Evolutionary conservation across 371 early-diverging fungal species (phyloP), one percentile per base, ranked within the genome.

Genomic region (Massospora cicadina): DNA sequence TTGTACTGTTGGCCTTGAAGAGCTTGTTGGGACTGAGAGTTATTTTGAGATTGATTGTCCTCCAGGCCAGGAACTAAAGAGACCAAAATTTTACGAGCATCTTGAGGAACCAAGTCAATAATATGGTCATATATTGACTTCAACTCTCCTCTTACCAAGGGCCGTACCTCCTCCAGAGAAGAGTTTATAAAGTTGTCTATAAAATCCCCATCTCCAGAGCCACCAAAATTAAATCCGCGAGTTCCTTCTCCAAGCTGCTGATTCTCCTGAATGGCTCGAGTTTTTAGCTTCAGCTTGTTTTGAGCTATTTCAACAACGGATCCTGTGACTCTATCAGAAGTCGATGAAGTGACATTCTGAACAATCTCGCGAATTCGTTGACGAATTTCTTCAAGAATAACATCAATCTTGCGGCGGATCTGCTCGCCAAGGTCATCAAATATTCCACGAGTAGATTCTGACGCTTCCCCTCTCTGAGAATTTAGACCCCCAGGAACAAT

Each of bases 81-180:
- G 29, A n/a, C 24, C 17, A 63, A 55, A 33, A 63, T 54, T 63
- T 29, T 53, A 29, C 63, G 43, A 26, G 63, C 63, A 63, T 63
- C 63, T 25, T 31, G 43, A 2, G 63, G 63, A 5, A 63, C 53
- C n/a, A 54, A 10, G 29, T 31, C 43, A n/a, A 63, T 17, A 2
- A 63, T 17, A 53, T 26, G 25, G 7, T 63, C 27, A 27, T 63
- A 63, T 10, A 63, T 43, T 26, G 23, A n/a, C 29, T 63, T 54
- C 28, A 63, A 27, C 28, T 63, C 63, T 13, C 55, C 54, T 7
- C 29, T 31, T 1, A 63, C 63, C 2, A 63, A 23, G 12, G 63
- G 63, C 2, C 63, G 53, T 2, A 53, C 25, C 3, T 63, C 55
- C 24, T 26, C 30, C 17, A 63, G 12, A 31, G 63, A 63, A 17